A percentile compares a stretch with the other conserved stretches of the same genome.
phyloP scores from a whole-genome alignment of 2,329 filamentous ascomycete species.

The Fusarium sp. region DNA sequence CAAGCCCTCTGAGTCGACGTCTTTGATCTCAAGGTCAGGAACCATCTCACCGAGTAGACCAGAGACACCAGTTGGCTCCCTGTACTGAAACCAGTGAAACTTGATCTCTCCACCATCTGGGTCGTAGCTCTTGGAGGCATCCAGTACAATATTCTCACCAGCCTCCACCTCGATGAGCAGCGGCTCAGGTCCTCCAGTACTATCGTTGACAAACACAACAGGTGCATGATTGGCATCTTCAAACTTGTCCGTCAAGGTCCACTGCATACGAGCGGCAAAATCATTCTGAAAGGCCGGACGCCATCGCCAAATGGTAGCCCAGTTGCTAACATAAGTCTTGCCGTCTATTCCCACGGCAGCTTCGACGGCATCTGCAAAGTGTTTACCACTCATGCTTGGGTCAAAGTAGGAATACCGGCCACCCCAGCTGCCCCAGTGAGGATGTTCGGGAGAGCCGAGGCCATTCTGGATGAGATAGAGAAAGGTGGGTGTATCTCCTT shows the following conservation, averaged over 20 bases:
- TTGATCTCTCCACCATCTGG: not conserved
- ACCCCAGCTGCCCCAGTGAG: not conserved
- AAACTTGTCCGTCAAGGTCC: not conserved
- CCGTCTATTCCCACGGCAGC: not conserved
- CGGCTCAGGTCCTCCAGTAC: not conserved
- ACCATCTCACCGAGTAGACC: not conserved
- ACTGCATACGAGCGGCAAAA: conserved; percentile 1
- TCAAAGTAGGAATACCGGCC: not conserved
- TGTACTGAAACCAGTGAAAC: not conserved
- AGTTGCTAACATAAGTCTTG: not conserved
- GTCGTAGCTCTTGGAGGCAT: not conserved
- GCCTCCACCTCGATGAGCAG: not conserved
- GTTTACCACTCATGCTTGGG: not conserved
- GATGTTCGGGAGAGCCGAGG: not conserved
- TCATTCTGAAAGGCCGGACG: not conserved
- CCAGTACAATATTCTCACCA: not conserved
- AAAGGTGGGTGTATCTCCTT: not conserved
- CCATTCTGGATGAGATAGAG: not conserved
- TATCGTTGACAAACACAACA: not conserved
- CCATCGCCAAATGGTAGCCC: not conserved
- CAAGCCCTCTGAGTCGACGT: not conserved
- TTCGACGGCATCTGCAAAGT: not conserved
- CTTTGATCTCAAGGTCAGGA: not conserved
- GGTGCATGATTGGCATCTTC: not conserved
- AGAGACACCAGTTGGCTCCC: not conserved